Conservation (phyloP, 352 stramenopile genomes). For the Phytophthora idaei region DNA sequence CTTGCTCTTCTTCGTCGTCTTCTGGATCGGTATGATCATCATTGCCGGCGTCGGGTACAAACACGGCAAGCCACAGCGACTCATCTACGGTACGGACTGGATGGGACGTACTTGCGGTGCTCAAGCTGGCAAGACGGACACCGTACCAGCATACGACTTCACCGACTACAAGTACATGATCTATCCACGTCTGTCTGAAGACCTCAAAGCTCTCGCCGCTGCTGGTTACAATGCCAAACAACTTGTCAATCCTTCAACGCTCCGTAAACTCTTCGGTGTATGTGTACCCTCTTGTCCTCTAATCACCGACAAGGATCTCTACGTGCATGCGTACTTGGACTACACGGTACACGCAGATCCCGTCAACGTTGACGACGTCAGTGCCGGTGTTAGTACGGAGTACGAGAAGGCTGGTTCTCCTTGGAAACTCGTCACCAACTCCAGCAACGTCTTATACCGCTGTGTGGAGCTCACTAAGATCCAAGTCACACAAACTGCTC, state of each 20-base stretch:
- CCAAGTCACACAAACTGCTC: slow-evolving; percentile 44
- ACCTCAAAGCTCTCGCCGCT: slow-evolving; percentile 45
- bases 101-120: slow-evolving; percentile 72
- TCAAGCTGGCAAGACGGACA: slow-evolving; percentile 46
- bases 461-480: slow-evolving; percentile 73
- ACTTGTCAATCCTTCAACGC: slow-evolving; percentile 30
- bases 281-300: slow-evolving; percentile 58
- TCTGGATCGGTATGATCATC: slow-evolving; percentile 71
- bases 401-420: slow-evolving; percentile 62
- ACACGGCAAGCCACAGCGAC: slow-evolving; percentile 72
- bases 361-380: slow-evolving; percentile 40
- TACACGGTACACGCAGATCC: slow-evolving; percentile 45
- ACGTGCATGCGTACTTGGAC: slow-evolving; percentile 68
- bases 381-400: slow-evolving; percentile 40
- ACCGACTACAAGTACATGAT: slow-evolving; percentile 71
- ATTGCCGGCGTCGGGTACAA: slow-evolving; percentile 67
- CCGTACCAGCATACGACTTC: slow-evolving; percentile 65
- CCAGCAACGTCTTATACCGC: slow-evolving; percentile 66
- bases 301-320: slow-evolving; percentile 38
- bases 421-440: slow-evolving; percentile 69
- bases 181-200: slow-evolving; percentile 70
- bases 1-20: slow-evolving; percentile 60
- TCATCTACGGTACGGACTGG: slow-evolving; percentile 81
- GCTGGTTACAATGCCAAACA: slow-evolving; percentile 18
- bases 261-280: slow-evolving; percentile 59